Conservation (phyloP, 306 rosid species). For the Aeschynomene evenia region DNA sequence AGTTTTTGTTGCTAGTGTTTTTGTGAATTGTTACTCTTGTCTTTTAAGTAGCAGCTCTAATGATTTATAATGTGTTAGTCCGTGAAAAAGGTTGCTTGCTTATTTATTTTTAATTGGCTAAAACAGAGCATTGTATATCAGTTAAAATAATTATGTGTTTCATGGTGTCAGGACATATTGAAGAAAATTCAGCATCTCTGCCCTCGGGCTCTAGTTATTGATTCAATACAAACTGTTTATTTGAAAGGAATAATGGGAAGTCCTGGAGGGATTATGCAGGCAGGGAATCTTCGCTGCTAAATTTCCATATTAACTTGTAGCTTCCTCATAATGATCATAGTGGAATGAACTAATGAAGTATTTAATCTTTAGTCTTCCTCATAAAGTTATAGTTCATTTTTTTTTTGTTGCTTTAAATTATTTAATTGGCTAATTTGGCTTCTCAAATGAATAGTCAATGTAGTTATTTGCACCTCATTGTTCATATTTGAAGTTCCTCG, state of each 20-base stretch:
- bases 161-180: conserved; percentile 71
- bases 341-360: conserved; percentile 6
- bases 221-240: conserved; percentile 94
- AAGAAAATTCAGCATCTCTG: conserved; percentile 65
- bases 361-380: background rate
- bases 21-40: background rate
- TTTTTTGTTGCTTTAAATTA: conserved; percentile 10
- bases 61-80: conserved; percentile 15
- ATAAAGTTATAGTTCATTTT: background rate
- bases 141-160: conserved; percentile 15
- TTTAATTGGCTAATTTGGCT: conserved; percentile 4
- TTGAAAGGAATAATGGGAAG: conserved; percentile 80
- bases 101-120: background rate
- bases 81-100: background rate
- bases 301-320: conserved; percentile 6
- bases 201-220: conserved; percentile 74
- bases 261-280: conserved; percentile 87
- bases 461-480: background rate
- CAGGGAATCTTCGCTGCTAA: conserved; percentile 22
- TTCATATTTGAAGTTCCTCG: background rate
- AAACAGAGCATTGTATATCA: conserved; percentile 8
- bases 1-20: background rate
- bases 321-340: background rate
- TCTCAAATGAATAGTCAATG: background rate
- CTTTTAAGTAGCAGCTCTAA: conserved; percentile 11